Evolutionary conservation across 352 stramenopile genomes (phyloP), one percentile per base, ranked within the genome.

Genomic region (Phytophthora meadii): DNA sequence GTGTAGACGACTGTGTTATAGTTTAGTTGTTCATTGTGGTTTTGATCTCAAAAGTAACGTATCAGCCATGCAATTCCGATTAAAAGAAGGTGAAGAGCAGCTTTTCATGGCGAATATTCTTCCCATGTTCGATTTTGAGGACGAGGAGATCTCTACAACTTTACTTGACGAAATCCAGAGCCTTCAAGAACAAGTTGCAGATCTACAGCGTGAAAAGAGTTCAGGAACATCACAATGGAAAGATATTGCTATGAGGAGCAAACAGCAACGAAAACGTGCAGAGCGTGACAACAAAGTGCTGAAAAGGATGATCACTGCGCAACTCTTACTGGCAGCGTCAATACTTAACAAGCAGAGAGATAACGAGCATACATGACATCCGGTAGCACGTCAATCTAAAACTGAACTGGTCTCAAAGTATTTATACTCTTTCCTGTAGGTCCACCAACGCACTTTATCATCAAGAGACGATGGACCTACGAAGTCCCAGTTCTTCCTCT

Each of bases 241-340:
- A 28, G 1, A 7, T n/a, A 3, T 47, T 15, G 54, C 30, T 2
- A 53, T 22, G 8, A 49, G 14, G 11, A 32, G 40, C 15, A 9
- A 41, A 14, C 41, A 15, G 32, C 28, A 28, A 14, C 54, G 30
- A 17, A 19, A 53, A 27, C 42, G 55, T n/a, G 55, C 55, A 28
- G 55, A 63, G 36, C 34, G 27, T 25, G 12, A 63, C 34, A 63
- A 63, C 24, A 54, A 41, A 32, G 11, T 34, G 25, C 25, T 63
- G 6, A 58, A 52, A 30, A 57, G 47, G 19, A 65, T 58, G 57
- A 19, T 58, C 6, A 36, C 39, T 11, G 47, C 47, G 8, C 46
- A 65, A 10, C 27, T 30, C 3, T 17, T 63, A 11, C 44, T 63
- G 6, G 36, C 34, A 10, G 49, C 40, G 45, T 54, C 55, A 8